Conservation (phyloP, 225 moss, liverwort and hornwort genomes). For the Polytrichum formosum region DNA sequence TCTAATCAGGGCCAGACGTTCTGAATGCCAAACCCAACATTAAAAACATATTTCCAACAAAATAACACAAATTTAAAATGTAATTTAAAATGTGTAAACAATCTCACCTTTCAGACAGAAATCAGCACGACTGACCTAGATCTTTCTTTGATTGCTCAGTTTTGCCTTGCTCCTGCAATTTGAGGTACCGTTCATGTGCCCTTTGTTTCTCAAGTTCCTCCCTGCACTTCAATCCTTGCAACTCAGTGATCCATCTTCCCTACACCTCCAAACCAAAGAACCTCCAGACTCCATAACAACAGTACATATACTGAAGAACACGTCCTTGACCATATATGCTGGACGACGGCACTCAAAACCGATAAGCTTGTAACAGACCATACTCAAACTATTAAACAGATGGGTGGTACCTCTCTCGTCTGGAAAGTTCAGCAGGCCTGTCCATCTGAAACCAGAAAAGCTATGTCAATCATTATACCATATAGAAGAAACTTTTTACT, state of each 20-base stretch:
- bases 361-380: too few relatives aligned
- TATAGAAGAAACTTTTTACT: too few relatives aligned
- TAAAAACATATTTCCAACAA: too few relatives aligned
- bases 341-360: background rate
- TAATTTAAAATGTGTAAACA: too few relatives aligned
- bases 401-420: slow-evolving; percentile 79
- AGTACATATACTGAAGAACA: background rate
- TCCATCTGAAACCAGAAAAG: slow-evolving; percentile 52
- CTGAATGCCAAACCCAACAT: too few relatives aligned
- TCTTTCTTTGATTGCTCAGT: slow-evolving; percentile 99
- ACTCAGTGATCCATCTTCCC: background rate
- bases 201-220: slow-evolving; percentile 98
- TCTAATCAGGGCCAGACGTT: slow-evolving; percentile 68
- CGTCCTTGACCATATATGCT: background rate
- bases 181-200: slow-evolving; percentile 94
- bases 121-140: slow-evolving; percentile 53
- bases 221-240: slow-evolving; percentile 23
- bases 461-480: too few relatives aligned
- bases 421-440: slow-evolving; percentile 94
- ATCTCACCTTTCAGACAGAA: too few relatives aligned
- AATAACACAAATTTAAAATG: too few relatives aligned
- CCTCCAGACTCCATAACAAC: background rate
- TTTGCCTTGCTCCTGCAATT: slow-evolving; percentile 99
- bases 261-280: background rate
- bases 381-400: too few relatives aligned